Conservation (phyloP, 441 rosid genomes). For the Melianthus villosus region DNA sequence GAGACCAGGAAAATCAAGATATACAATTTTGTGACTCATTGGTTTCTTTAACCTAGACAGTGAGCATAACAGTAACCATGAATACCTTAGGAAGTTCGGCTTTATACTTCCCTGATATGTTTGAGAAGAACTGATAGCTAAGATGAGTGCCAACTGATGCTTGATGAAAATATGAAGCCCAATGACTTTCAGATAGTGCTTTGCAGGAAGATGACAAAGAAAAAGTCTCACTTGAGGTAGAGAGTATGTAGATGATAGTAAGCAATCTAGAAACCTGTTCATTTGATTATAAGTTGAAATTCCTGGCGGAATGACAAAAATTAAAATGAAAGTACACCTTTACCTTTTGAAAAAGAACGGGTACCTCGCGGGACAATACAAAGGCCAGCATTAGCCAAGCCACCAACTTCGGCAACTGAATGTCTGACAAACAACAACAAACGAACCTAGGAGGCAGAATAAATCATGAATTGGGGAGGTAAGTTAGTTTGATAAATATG, state of each 20-base stretch:
- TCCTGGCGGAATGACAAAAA: background rate
- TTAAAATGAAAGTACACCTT: background rate
- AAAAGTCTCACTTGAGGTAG: constrained; percentile 35
- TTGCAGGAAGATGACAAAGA: constrained; percentile 28
- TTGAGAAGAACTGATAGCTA: constrained; percentile 44
- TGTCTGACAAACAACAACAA: constrained; percentile 44
- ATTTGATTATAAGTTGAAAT: no score
- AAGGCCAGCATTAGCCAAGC: constrained; percentile 67
- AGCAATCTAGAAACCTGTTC: constrained; percentile 76
- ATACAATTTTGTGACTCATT: background rate
- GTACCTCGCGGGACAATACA: constrained; percentile 63
- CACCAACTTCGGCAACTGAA: constrained; percentile 35
- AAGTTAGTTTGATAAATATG: background rate
- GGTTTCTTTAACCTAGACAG: background rate
- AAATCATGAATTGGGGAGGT: constrained; percentile 5
- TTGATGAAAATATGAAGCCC: constrained; percentile 95
- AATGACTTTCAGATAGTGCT: constrained; percentile 53
- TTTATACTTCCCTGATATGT: constrained; percentile 23
- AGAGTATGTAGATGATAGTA: constrained; percentile 38
- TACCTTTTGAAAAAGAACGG: constrained; percentile 69
- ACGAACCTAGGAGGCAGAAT: constrained; percentile 27
- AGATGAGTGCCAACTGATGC: constrained; percentile 74
- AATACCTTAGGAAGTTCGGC: constrained; percentile 30
- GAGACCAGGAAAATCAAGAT: no score
- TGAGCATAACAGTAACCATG: background rate